Percentiles rank a stretch among this genome's conserved stretches.
These are phyloP conservation scores for Cardiospermum halicacabum DNA, from an alignment of 345 rosid species.

Conservation along the genomic window DNA sequence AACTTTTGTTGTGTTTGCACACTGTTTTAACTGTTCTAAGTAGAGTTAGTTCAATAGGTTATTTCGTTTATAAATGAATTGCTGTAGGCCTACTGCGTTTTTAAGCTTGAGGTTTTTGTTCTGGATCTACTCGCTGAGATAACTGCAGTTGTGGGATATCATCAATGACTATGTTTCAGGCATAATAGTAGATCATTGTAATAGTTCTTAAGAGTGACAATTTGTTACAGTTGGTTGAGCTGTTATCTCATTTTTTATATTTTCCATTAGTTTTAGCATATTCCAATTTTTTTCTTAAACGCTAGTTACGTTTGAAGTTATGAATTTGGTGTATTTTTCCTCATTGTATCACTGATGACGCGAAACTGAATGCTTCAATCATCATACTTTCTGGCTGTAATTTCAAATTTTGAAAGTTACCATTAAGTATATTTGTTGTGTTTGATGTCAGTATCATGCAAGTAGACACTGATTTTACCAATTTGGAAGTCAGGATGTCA, in stretches of 20 bases:
- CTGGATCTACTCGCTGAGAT: neutral
- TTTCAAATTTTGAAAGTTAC: neutral
- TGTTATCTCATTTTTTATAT: neutral
- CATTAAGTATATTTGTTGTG: neutral
- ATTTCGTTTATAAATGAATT: neutral
- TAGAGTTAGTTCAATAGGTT: neutral
- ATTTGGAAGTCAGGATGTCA: neutral
- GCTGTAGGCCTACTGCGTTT: neutral
- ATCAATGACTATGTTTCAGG: neutral
- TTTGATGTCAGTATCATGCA: neutral
- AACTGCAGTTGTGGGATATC: neutral
- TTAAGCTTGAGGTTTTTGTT: neutral
- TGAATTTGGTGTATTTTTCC: neutral
- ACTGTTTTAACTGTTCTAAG: neutral
- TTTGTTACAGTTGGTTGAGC: neutral
- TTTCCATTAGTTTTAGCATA: neutral
- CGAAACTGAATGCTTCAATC: neutral
- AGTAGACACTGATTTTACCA: neutral
- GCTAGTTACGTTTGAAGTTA: neutral
- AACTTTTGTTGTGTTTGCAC: neutral
- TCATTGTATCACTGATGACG: neutral
- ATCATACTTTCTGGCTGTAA: neutral
- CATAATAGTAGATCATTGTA: neutral
- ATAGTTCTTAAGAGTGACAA: neutral
- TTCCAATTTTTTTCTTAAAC: neutral